Percentiles rank a stretch among this genome's conserved stretches.
phyloP scores from a whole-genome alignment of 2,329 filamentous ascomycete genomes.

The Dothistroma septosporum region DNA sequence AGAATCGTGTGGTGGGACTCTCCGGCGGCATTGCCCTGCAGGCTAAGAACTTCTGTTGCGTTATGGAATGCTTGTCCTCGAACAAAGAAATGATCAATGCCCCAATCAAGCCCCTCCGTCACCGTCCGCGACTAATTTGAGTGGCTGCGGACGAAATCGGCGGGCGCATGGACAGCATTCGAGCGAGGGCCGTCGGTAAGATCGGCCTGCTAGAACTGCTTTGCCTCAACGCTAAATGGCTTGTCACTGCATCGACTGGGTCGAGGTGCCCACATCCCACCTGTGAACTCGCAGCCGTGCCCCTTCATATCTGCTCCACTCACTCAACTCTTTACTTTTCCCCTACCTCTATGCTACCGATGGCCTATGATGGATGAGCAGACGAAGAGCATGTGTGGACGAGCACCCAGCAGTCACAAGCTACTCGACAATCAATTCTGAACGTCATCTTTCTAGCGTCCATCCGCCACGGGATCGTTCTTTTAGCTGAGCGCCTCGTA shows the following conservation, averaged over 20 bases:
- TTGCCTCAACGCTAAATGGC: slow-evolving; percentile 4
- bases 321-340: slow-evolving; percentile 2
- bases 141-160: neutral
- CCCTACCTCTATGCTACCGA: slow-evolving; percentile 6
- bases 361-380: slow-evolving; percentile 21
- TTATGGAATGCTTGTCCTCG: slow-evolving; percentile 1
- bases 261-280: slow-evolving; percentile 1
- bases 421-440: slow-evolving; percentile 15
- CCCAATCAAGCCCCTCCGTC: neutral
- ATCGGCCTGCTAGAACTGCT: slow-evolving; percentile 4
- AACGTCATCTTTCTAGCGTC: neutral
- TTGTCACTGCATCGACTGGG: neutral
- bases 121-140: neutral
- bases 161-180: neutral
- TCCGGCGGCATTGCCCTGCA: neutral
- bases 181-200: slow-evolving; percentile 1
- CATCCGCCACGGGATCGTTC: neutral
- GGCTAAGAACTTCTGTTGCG: neutral
- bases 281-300: neutral
- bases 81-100: neutral
- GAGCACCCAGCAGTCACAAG: slow-evolving; percentile 25
- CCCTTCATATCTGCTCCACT: slow-evolving; percentile 7
- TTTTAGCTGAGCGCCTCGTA: neutral
- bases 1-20: neutral
- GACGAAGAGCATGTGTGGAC: slow-evolving; percentile 28